phyloP scores from a whole-genome alignment of 768 basidiomycete species.

The Pisolithus tinctorius region DNA sequence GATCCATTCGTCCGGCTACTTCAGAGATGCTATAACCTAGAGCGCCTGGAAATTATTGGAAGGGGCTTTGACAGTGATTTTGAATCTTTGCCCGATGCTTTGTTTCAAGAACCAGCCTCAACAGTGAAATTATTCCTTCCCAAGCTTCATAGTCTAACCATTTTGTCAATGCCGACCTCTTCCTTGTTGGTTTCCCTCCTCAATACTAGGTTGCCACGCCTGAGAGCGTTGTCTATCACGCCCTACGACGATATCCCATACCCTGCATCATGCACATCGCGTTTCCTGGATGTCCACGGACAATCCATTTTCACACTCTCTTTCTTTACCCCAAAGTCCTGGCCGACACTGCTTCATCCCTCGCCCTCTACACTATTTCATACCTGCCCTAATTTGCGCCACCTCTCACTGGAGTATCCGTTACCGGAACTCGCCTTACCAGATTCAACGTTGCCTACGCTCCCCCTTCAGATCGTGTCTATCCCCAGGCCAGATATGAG shows the following conservation, averaged over 20 bases:
- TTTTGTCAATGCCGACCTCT: conserved; percentile 64
- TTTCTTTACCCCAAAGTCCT: conserved; percentile 63
- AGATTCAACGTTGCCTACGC: conserved; percentile 23
- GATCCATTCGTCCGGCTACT: conserved; percentile 58
- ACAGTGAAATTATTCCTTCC: conserved; percentile 44
- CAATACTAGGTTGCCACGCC: conserved; percentile 50
- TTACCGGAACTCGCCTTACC: conserved; percentile 44
- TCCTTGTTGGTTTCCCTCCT: conserved; percentile 57
- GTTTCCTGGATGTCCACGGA: conserved; percentile 58
- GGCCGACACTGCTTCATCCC: conserved; percentile 54
- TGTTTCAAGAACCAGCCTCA: conserved; percentile 15
- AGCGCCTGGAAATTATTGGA: conserved; percentile 58
- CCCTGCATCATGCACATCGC: conserved; percentile 49
- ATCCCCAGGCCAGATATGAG: conserved; percentile 66
- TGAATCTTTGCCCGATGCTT: conserved; percentile 26
- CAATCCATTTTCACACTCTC: conserved; percentile 50
- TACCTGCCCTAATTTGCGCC: conserved; percentile 49
- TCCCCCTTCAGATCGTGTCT: conserved; percentile 55
- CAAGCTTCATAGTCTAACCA: conserved; percentile 49
- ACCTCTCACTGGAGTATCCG: conserved; percentile 67
- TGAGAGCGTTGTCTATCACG: conserved; percentile 61
- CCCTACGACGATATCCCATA: conserved; percentile 66
- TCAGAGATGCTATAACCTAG: conserved; percentile 47
- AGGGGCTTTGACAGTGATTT: conserved; percentile 51
- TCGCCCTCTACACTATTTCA: conserved; percentile 44